Conservation (phyloP, 1,284 basidiomycete species). For the Melampsora americana region DNA sequence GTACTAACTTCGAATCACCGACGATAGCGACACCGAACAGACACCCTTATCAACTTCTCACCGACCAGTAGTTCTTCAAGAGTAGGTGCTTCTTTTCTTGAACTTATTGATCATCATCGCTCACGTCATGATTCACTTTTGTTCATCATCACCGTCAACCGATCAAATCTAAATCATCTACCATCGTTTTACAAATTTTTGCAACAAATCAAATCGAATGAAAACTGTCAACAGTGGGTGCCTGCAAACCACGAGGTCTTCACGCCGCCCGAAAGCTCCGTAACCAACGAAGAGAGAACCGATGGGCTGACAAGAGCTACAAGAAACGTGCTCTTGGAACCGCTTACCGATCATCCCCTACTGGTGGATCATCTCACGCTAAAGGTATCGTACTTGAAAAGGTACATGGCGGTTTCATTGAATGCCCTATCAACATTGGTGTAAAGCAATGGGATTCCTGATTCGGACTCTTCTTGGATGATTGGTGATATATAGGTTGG, state of each 20-base stretch:
- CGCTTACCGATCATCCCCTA: slow-evolving; percentile 99
- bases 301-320: slow-evolving; percentile 99
- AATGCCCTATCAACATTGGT: background rate
- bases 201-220: no score
- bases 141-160: no score
- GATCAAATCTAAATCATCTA: no score
- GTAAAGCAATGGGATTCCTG: background rate
- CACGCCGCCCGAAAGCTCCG: slow-evolving; percentile 99
- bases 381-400: slow-evolving; percentile 99
- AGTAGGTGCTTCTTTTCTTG: background rate
- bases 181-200: no score
- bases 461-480: background rate
- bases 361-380: slow-evolving; percentile 98
- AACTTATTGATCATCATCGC: no score
- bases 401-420: slow-evolving; percentile 61
- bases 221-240: slow-evolving; percentile 28
- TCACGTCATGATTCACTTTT: no score
- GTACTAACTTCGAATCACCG: no score
- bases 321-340: slow-evolving; percentile 99
- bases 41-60: background rate
- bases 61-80: slow-evolving; percentile 9
- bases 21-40: slow-evolving; percentile 4
- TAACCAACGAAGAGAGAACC: slow-evolving; percentile 88
- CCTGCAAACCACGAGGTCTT: slow-evolving; percentile 83
- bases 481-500: slow-evolving; percentile 55